Evolutionary conservation across 139 green algal genomes (phyloP), one percentile per base, ranked within the genome.

Genomic region (Pycnococcus provasolii): DNA sequence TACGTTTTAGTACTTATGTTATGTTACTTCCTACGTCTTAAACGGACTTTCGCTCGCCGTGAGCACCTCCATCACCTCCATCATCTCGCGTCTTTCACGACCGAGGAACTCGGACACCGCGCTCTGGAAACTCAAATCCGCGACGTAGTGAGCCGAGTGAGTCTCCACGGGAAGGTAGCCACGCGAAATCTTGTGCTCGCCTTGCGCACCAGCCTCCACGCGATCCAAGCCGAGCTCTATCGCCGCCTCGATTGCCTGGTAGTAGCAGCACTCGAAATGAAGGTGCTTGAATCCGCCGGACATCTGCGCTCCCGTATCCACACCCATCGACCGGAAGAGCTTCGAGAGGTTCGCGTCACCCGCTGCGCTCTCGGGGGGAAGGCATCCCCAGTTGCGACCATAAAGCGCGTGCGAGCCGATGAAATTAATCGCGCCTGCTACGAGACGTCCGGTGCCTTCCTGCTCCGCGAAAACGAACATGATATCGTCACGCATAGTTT

Each of bases 261-360:
- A 96, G 74, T 95, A 96, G 77, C 89, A 96, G 6, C 91, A 75
- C 77, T 96, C 90, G 73, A 96, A 96, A 69, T 96, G 90, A 37
- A 96, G 81, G 66, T 86, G 67, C 58, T 82, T 80, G 65, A 83
- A 65, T 26, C 26, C 26, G 26, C 26, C 26, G 26, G 26, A 26
- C 26, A 26, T 26, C 26, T 26, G 26, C 26, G 26, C 26, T 26
- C 26, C 26, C 26, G 26, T 0, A 8, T 84, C 79, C 42, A 64
- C 73, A 6, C 43, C 53, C 26, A 26, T 26, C 26, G 26, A 26
- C 26, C 26, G 26, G 26, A 26, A 26, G 26, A 26, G 26, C 26
- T 26, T 26, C 26, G 26, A 26, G 26, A 26, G 26, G 26, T 26
- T 26, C 26, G 26, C 26, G 26, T 26, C 26, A 26, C 26, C 26